phyloP scores from a whole-genome alignment of 2,329 filamentous ascomycete species.

The Rosellinia necatrix region DNA sequence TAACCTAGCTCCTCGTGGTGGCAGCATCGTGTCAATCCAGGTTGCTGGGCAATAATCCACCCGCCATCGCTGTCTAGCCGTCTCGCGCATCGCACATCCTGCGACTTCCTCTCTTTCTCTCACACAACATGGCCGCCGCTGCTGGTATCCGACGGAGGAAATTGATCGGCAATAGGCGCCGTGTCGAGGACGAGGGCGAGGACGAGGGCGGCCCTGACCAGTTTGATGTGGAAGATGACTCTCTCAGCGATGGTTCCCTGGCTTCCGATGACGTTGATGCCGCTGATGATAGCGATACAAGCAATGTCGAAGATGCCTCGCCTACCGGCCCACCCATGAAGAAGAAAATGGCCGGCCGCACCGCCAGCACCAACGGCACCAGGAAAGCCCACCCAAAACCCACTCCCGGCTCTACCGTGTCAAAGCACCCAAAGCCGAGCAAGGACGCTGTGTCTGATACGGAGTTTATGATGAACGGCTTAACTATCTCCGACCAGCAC shows the following conservation, averaged over 20 bases:
- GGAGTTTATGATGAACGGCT: conserved; percentile 62
- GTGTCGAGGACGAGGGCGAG: conserved; percentile 72
- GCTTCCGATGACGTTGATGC: conserved; percentile 65
- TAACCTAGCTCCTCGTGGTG: conserved; percentile 32
- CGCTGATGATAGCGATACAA: conserved; percentile 67
- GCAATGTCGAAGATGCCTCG: conserved; percentile 62
- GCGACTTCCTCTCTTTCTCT: conserved; percentile 24
- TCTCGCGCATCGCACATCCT: conserved; percentile 21
- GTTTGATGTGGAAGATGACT: conserved; percentile 67
- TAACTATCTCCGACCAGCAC: conserved; percentile 51
- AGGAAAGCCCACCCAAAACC: conserved; percentile 37
- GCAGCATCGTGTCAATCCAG: conserved; percentile 13
- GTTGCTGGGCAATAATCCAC: conserved; percentile 1
- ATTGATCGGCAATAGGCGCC: conserved; percentile 68
- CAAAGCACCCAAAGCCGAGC: conserved; percentile 42
- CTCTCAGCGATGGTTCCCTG: conserved; percentile 66
- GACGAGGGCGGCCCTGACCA: conserved; percentile 64
- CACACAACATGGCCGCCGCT: conserved; percentile 52
- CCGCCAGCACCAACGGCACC: conserved; percentile 42
- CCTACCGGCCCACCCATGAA: conserved; percentile 48
- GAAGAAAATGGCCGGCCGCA: conserved; percentile 37
- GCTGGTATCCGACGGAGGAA: conserved; percentile 63
- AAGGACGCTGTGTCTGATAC: conserved; percentile 55
- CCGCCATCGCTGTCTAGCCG: conserved; percentile 19
- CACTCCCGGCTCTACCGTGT: conserved; percentile 37